Evolutionary conservation across 2,329 filamentous ascomycete species (phyloP), one percentile per base, ranked within the genome.

Genomic region (Albophoma yamanashiensis): DNA sequence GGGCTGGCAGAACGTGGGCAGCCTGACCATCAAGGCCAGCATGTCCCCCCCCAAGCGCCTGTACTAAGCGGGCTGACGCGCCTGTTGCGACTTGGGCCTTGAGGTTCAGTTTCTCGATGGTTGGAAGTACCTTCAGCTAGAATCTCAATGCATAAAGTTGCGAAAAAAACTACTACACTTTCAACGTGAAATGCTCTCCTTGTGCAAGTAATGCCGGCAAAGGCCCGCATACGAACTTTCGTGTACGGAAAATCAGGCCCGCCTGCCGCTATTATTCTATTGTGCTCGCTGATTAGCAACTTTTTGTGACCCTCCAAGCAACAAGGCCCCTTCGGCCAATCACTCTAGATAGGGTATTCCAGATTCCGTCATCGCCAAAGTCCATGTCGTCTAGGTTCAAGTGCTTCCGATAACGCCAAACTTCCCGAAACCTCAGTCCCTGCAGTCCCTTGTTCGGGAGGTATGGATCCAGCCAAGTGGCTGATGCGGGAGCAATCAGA

Each of bases 1-100:
- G 91, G 94, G 94, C 78, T 99, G 94, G 94, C 94, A 99, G 87
- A 99, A 99, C 87, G 94, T 99, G 75, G 94, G 94, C 78, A 94
- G 89, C 86, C 87, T 99, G 83, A 96, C 92, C 78, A 94, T 99
- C 87, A 99, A 99, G 91, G 94, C 94, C 82, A 90, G 90, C 84
- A 99, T 99, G 94, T 96, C 91, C 80, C 94, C 94, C 70, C 94
- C 94, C 71, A 94, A 92, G 86, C 92, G 94, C 76, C 82, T 99
- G 71, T 99, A 97, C 87, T 99, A 97, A 78, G 73, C 39, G 17
- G 25, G 39, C 7, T 2, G n/a, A 55, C 27, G 20, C 47, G 27
- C 31, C 31, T 36, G 20, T 15, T 38, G 58, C 60, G 66, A 64
- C 59, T 62, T 65, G 63, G 63, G 40, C 40, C 42, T 57, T 55